A percentile compares a stretch with the other conserved stretches of the same genome.
Evolutionary conservation across 306 rosid species (phyloP).

Genomic region (Glycine tomentella): DNA sequence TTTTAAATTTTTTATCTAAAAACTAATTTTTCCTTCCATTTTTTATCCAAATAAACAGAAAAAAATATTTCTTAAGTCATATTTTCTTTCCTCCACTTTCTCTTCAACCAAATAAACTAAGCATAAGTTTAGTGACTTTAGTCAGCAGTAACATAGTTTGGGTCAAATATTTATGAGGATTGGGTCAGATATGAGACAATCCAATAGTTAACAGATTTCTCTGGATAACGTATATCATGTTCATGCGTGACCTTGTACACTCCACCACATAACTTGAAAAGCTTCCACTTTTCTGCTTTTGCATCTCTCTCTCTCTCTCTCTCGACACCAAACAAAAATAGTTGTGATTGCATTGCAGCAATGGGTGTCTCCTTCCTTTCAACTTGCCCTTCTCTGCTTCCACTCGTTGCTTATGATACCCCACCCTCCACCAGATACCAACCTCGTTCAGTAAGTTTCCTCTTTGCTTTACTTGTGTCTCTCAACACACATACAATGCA

Average conservation of each 20-base stretch:
- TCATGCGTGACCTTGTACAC: background rate
- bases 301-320: background rate
- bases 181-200: too few species aligned
- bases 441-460: conserved; percentile 64
- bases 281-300: conserved; percentile 6
- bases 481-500: conserved; percentile 18
- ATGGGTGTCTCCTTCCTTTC: conserved; percentile 84
- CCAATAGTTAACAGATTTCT: conserved; percentile 46
- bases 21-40: too few species aligned
- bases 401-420: conserved; percentile 53
- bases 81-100: too few species aligned
- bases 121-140: too few species aligned
- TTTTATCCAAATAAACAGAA: too few species aligned
- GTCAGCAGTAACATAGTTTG: too few species aligned
- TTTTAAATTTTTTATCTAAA: too few species aligned
- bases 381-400: conserved; percentile 59
- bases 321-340: conserved; percentile 13
- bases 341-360: conserved; percentile 21
- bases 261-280: conserved; percentile 34
- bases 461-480: conserved; percentile 22
- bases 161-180: conserved; percentile 35
- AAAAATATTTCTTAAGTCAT: too few species aligned
- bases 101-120: too few species aligned
- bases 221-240: conserved; percentile 46
- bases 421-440: conserved; percentile 55